These are phyloP conservation scores for Massarina eburnea DNA, from an alignment of 2,329 filamentous ascomycete genomes.

Conservation along the genomic window DNA sequence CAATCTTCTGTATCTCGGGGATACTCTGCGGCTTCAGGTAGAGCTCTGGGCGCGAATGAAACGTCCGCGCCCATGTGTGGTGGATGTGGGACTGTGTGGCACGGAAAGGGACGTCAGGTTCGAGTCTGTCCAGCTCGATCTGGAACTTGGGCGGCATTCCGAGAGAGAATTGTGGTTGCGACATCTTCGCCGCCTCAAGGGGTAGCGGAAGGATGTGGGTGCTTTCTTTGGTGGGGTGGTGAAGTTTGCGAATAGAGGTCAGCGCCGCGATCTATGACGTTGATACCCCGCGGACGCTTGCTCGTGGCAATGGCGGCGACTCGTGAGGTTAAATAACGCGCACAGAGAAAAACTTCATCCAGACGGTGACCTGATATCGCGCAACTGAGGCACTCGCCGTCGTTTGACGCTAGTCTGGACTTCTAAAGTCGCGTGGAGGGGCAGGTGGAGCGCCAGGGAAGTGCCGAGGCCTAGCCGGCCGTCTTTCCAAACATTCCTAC, in stretches of 20 bases:
- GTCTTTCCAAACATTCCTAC: no score
- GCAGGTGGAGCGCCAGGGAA: background rate
- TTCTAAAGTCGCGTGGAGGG: conserved; percentile 1
- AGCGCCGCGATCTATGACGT: background rate
- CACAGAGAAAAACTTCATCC: background rate
- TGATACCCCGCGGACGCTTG: background rate
- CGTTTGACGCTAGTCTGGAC: background rate
- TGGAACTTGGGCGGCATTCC: conserved; percentile 46
- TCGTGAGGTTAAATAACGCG: background rate
- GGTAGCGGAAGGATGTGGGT: conserved; percentile 7
- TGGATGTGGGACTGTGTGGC: conserved; percentile 73
- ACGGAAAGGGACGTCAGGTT: conserved; percentile 72
- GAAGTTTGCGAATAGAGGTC: background rate
- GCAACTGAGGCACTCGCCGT: conserved; percentile 3
- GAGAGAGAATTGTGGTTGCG: conserved; percentile 22
- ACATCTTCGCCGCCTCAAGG: conserved; percentile 20
- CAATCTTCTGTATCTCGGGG: conserved; percentile 78
- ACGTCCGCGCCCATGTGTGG: conserved; percentile 93
- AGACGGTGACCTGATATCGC: background rate
- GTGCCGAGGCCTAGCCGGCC: no score
- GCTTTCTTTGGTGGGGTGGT: background rate
- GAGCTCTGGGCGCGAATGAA: conserved; percentile 84
- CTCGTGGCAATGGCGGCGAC: background rate
- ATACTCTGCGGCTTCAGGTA: conserved; percentile 83
- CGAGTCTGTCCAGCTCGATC: conserved; percentile 60